Conservation (phyloP, 108 stramenopile species). For the Asterionellopsis glacialis region DNA sequence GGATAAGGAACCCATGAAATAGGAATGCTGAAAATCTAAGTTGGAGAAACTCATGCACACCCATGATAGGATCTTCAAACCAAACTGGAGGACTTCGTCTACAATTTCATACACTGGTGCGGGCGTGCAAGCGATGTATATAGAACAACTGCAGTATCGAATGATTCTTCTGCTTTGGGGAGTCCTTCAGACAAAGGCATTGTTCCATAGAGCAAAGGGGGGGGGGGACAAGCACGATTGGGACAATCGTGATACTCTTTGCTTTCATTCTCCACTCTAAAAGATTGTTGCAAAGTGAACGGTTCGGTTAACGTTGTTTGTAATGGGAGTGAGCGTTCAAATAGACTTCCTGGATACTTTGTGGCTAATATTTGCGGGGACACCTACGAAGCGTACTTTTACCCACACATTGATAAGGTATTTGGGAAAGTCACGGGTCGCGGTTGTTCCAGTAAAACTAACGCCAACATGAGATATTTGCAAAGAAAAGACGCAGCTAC, state of each 20-base stretch:
- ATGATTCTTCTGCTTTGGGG: too few relatives aligned
- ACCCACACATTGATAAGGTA: slow-evolving; percentile 29
- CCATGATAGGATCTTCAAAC: slow-evolving; percentile 27
- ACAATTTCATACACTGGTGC: slow-evolving; percentile 18
- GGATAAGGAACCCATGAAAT: slow-evolving; percentile 30
- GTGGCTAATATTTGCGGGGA: slow-evolving; percentile 6
- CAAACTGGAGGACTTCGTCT: slow-evolving; percentile 23
- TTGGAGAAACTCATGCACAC: slow-evolving; percentile 27
- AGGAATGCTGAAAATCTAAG: slow-evolving; percentile 32
- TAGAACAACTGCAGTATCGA: neutral
- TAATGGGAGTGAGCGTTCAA: too few relatives aligned
- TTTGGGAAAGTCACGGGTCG: slow-evolving; percentile 13
- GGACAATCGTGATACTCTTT: slow-evolving; percentile 2
- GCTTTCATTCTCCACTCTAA: slow-evolving; percentile 3
- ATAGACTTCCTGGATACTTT: too few relatives aligned
- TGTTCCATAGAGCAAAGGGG: neutral
- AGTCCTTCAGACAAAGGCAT: neutral
- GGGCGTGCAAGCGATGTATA: slow-evolving; percentile 8
- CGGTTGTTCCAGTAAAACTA: slow-evolving; percentile 10
- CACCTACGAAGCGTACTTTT: slow-evolving; percentile 8
- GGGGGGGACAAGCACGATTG: neutral
- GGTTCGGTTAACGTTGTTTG: too few relatives aligned
- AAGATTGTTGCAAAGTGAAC: too few relatives aligned
- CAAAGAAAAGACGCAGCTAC: slow-evolving; percentile 10
- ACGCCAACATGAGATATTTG: slow-evolving; percentile 17